Conservation (phyloP, 2,329 filamentous ascomycete genomes). For the Diaporthe aspalathi region DNA sequence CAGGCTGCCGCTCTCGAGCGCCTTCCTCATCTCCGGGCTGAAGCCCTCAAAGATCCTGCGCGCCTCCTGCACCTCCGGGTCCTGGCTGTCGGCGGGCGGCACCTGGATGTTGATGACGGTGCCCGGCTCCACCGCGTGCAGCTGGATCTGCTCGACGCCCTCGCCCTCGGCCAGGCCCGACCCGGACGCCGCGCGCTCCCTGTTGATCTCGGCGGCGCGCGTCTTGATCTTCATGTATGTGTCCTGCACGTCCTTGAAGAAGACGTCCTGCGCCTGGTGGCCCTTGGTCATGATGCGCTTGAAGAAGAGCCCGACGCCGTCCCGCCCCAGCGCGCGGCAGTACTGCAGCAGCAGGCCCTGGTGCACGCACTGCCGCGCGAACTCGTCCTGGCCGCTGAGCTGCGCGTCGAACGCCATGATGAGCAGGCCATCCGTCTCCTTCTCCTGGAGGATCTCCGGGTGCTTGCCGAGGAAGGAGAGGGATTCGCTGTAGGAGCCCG, state of each 20-base stretch:
- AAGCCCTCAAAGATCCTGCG: conserved; percentile 87
- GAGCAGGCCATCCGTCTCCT: conserved; percentile 89
- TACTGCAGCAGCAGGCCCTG: conserved; percentile 94
- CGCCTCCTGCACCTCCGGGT: conserved; percentile 71
- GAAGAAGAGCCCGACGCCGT: conserved; percentile 94
- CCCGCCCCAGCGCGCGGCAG: conserved; percentile 87
- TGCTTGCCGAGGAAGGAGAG: conserved; percentile 83
- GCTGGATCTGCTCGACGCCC: conserved; percentile 94
- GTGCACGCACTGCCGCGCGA: conserved; percentile 88
- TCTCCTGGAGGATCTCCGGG: conserved; percentile 82
- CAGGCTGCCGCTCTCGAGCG: conserved; percentile 87
- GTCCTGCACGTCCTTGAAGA: conserved; percentile 90
- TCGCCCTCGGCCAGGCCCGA: conserved; percentile 53
- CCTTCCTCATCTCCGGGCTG: conserved; percentile 81
- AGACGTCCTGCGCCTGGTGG: conserved; percentile 91
- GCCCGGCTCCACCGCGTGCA: conserved; percentile 93
- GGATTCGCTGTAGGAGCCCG: conserved; percentile 78
- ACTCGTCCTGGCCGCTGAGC: conserved; percentile 79
- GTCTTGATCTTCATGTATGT: conserved; percentile 86
- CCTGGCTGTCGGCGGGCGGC: conserved; percentile 75
- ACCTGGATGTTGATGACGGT: conserved; percentile 91
- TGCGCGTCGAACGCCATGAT: conserved; percentile 92
- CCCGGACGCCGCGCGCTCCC: conserved; percentile 55
- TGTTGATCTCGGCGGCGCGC: conserved; percentile 77
- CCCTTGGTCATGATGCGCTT: conserved; percentile 90